Evolutionary conservation across 352 stramenopile species (phyloP).

Genomic region (Pythium dissimile): DNA sequence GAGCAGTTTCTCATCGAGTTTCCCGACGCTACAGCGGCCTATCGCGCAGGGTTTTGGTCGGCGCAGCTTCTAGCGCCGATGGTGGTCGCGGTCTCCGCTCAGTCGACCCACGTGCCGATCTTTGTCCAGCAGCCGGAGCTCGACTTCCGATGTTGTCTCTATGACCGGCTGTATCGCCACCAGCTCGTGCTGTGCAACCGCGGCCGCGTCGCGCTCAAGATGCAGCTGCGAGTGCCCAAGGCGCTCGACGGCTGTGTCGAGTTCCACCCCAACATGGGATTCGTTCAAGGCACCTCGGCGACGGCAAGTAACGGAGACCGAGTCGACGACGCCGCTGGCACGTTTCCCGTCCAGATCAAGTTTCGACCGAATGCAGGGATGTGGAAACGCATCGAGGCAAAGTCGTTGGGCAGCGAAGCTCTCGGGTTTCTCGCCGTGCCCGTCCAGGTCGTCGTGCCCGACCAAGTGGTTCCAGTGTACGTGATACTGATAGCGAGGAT

Average conservation of each 20-base stretch:
- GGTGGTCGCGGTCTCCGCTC: constrained; percentile 20
- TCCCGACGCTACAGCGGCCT: constrained; percentile 5
- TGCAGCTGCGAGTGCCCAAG: constrained; percentile 70
- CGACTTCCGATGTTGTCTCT: constrained; percentile 84
- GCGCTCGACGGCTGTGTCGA: constrained; percentile 57
- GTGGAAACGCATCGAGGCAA: constrained; percentile 22
- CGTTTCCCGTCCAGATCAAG: constrained; percentile 50
- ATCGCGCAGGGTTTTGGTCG: constrained; percentile 10
- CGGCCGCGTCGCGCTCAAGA: constrained; percentile 84
- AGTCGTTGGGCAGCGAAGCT: constrained; percentile 10
- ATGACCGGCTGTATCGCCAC: constrained; percentile 84
- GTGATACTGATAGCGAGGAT: constrained; percentile 44
- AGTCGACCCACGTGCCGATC: constrained; percentile 41
- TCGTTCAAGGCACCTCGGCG: constrained; percentile 48
- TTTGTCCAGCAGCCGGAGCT: constrained; percentile 36
- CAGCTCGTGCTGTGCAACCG: constrained; percentile 82
- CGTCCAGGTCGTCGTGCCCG: constrained; percentile 44
- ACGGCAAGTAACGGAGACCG: background rate
- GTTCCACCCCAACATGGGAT: constrained; percentile 84
- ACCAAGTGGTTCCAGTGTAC: constrained; percentile 63
- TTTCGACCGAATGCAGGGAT: constrained; percentile 25
- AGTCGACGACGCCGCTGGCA: constrained; percentile 12
- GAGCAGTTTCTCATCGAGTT: constrained; percentile 42
- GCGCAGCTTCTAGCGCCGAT: constrained; percentile 8
- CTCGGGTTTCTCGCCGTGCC: constrained; percentile 28